These are phyloP conservation scores for Clonostachys solani DNA, from an alignment of 2,329 filamentous ascomycete genomes.

Conservation along the genomic window DNA sequence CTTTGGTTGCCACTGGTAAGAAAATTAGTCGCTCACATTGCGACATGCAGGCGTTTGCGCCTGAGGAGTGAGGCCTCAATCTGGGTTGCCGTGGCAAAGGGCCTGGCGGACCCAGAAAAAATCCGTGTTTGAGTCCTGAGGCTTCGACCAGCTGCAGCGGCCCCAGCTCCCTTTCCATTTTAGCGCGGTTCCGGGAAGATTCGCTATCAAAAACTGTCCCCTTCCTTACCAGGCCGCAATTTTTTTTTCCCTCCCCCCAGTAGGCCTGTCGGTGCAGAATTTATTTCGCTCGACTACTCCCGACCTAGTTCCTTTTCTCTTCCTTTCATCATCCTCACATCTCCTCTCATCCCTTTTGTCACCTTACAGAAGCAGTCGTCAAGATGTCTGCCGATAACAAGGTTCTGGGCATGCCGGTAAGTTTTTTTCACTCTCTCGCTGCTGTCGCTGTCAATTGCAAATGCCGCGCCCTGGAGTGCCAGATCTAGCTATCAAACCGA, in stretches of 20 bases:
- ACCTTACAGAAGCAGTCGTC: constrained; percentile 36
- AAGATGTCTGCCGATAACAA: constrained; percentile 53
- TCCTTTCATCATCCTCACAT: constrained; percentile 41
- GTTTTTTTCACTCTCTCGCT: constrained; percentile 18
- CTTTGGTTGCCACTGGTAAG: too few species aligned
- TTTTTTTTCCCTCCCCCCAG: constrained; percentile 40
- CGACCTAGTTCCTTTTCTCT: constrained; percentile 28
- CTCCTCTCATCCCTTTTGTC: constrained; percentile 59
- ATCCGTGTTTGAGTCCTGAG: too few species aligned
- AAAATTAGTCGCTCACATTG: too few species aligned
- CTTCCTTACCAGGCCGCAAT: constrained; percentile 39
- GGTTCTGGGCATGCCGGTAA: constrained; percentile 66
- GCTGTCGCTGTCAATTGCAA: background rate
- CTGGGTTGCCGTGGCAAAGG: constrained; percentile 2
- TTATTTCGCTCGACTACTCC: constrained; percentile 34
- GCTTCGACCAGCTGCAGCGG: constrained; percentile 3
- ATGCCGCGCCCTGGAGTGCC: background rate
- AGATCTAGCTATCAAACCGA: too few species aligned
- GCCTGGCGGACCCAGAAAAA: background rate
- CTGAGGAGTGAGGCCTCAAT: constrained; percentile 2
- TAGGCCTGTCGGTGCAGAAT: constrained; percentile 39
- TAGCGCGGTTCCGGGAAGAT: constrained; percentile 41
- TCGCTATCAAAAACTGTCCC: constrained; percentile 47
- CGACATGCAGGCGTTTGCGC: background rate
- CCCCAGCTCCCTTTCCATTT: constrained; percentile 23